phyloP scores from a whole-genome alignment of 2,329 filamentous ascomycete genomes.

The Conoideocrella luteorostrata region DNA sequence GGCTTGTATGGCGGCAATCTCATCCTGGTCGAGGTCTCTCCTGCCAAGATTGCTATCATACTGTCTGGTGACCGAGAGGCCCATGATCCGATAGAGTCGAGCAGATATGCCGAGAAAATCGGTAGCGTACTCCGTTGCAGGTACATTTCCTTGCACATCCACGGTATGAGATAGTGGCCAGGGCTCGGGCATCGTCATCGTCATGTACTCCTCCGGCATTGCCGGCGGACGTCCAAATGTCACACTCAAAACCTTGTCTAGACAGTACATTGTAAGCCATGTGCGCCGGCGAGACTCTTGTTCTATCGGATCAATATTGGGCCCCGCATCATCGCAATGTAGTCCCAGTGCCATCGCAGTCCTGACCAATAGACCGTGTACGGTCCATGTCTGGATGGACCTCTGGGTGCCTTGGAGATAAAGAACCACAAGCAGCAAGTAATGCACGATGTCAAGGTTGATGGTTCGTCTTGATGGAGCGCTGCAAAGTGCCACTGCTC shows the following conservation, averaged over 20 bases:
- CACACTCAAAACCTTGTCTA: slow-evolving; percentile 38
- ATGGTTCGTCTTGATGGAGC: slow-evolving; percentile 32
- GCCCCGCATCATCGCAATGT: slow-evolving; percentile 34
- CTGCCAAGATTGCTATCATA: slow-evolving; percentile 3
- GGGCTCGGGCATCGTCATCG: slow-evolving; percentile 12
- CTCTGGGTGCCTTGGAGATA: slow-evolving; percentile 49
- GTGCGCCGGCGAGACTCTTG: slow-evolving; percentile 40
- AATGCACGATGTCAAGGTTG: slow-evolving; percentile 43
- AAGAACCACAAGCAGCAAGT: slow-evolving; percentile 40
- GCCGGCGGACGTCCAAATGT: slow-evolving; percentile 42
- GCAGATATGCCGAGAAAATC: not conserved
- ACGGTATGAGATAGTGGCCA: not conserved
- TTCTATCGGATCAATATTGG: slow-evolving; percentile 31
- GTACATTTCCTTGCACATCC: not conserved
- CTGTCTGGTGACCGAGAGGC: not conserved
- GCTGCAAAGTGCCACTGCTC: slow-evolving; percentile 37
- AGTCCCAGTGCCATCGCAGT: slow-evolving; percentile 45
- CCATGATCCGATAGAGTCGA: not conserved
- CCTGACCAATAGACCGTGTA: slow-evolving; percentile 46
- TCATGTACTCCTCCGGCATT: slow-evolving; percentile 38
- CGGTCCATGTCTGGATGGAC: slow-evolving; percentile 46
- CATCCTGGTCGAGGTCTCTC: not conserved
- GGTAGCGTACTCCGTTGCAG: not conserved
- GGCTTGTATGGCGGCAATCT: slow-evolving; percentile 7
- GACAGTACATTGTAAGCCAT: slow-evolving; percentile 27